These are phyloP conservation scores for Wallacemonas sp. DNA, from an alignment of 208 protist genomes.

Conservation along the genomic window DNA sequence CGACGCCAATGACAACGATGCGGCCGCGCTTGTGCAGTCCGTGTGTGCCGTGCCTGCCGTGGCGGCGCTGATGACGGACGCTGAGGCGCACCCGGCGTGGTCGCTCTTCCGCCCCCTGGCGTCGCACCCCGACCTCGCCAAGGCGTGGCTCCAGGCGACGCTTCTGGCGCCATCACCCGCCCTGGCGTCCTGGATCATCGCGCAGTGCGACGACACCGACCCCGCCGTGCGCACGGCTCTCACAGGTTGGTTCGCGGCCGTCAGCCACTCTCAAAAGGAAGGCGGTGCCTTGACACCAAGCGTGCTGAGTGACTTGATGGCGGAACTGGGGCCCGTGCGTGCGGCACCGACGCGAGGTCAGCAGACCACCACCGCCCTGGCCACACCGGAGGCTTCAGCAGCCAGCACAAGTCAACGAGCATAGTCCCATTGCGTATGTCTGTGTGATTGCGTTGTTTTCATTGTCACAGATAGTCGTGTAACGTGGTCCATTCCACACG, in stretches of 20 bases:
- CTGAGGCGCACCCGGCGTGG: background rate
- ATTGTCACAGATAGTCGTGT: no score
- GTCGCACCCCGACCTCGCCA: slow-evolving; percentile 20
- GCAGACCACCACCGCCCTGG: no score
- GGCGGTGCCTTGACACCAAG: background rate
- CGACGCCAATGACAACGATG: background rate
- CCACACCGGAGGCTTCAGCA: no score
- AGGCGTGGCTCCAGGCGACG: slow-evolving; percentile 35
- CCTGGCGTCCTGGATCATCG: slow-evolving; percentile 39
- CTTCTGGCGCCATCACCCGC: slow-evolving; percentile 22
- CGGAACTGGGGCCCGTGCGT: no score
- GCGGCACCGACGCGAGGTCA: no score
- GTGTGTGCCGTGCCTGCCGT: background rate
- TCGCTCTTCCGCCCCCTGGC: slow-evolving; percentile 17
- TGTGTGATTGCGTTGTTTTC: no score
- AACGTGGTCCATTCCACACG: no score
- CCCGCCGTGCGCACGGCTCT: background rate
- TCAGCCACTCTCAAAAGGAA: background rate
- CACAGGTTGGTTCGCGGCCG: background rate
- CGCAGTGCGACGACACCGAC: slow-evolving; percentile 22
- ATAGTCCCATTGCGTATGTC: no score
- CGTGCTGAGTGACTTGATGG: background rate
- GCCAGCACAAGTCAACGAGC: no score
- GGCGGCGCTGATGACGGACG: background rate
- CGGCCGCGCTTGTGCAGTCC: background rate